These are phyloP conservation scores for Trichoderma aggressivum DNA, from an alignment of 2,329 filamentous ascomycete species.

Conservation along the genomic window DNA sequence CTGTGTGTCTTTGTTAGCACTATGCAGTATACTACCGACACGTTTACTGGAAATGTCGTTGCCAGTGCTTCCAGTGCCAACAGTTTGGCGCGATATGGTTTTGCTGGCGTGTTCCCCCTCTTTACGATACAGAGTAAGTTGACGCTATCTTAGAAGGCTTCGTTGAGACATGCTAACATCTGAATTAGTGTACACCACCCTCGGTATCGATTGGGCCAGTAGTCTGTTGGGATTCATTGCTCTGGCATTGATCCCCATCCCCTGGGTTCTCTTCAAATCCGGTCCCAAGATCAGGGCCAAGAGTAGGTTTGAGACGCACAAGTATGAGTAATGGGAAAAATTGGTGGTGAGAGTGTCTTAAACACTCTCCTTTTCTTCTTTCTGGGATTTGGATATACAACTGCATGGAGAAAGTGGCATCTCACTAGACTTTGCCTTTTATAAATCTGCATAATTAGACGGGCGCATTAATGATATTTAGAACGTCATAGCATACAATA, in stretches of 20 bases:
- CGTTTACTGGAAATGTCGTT: slow-evolving; percentile 52
- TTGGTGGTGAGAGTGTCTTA: not conserved
- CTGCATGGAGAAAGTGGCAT: not conserved
- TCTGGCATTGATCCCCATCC: slow-evolving; percentile 46
- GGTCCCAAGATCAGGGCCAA: slow-evolving; percentile 41
- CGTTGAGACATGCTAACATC: slow-evolving; percentile 4
- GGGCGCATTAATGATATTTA: not conserved
- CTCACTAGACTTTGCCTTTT: not conserved
- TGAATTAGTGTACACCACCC: slow-evolving; percentile 38
- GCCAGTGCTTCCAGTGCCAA: slow-evolving; percentile 60
- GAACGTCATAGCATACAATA: not conserved
- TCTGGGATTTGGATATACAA: not conserved
- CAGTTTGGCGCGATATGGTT: slow-evolving; percentile 51
- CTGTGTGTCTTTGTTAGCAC: slow-evolving; percentile 55
- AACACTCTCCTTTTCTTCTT: not conserved
- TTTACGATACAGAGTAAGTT: slow-evolving; percentile 56
- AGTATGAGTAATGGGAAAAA: slow-evolving; percentile 17
- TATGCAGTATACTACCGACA: slow-evolving; percentile 53
- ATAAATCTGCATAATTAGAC: not conserved
- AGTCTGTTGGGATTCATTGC: slow-evolving; percentile 48
- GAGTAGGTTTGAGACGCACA: slow-evolving; percentile 40
- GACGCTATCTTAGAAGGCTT: rapidly evolving
- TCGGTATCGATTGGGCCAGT: slow-evolving; percentile 47
- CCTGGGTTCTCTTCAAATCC: slow-evolving; percentile 51
- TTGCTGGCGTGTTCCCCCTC: slow-evolving; percentile 57